phyloP scores from a whole-genome alignment of 768 basidiomycete genomes.

The Kwoniella dendrophila region DNA sequence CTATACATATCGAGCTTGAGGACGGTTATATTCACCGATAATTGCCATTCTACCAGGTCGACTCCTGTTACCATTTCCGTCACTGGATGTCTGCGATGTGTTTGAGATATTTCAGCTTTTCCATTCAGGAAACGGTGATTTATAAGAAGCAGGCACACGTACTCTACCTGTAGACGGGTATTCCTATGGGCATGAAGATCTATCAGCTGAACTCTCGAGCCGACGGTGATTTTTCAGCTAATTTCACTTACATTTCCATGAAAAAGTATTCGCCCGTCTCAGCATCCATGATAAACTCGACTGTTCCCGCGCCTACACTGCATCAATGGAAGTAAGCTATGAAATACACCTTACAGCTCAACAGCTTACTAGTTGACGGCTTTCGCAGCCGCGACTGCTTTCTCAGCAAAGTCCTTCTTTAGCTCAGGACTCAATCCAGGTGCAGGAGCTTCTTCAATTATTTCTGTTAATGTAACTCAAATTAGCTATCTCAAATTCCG shows the following conservation, averaged over 20 bases:
- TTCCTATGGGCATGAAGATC: constrained; percentile 30
- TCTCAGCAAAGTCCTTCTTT: constrained; percentile 75
- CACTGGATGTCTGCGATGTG: constrained; percentile 66
- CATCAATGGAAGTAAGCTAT: not conserved
- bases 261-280: constrained; percentile 85
- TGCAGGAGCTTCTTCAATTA: constrained; percentile 73
- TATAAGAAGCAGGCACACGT: not conserved
- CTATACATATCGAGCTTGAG: not conserved
- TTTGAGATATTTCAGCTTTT: not conserved
- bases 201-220: not conserved
- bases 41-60: constrained; percentile 93
- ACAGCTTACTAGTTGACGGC: constrained; percentile 71
- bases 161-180: constrained; percentile 52
- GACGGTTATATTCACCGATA: constrained; percentile 63
- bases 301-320: constrained; percentile 37
- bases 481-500: not conserved
- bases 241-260: constrained; percentile 79
- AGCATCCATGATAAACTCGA: constrained; percentile 93
- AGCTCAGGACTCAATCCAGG: constrained; percentile 80
- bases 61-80: constrained; percentile 94
- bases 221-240: not conserved
- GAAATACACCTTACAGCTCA: not conserved
- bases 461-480: constrained; percentile 26
- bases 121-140: not conserved
- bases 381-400: constrained; percentile 87